Conservation (phyloP, 2,329 filamentous ascomycete genomes). For the Calonectria montana region DNA sequence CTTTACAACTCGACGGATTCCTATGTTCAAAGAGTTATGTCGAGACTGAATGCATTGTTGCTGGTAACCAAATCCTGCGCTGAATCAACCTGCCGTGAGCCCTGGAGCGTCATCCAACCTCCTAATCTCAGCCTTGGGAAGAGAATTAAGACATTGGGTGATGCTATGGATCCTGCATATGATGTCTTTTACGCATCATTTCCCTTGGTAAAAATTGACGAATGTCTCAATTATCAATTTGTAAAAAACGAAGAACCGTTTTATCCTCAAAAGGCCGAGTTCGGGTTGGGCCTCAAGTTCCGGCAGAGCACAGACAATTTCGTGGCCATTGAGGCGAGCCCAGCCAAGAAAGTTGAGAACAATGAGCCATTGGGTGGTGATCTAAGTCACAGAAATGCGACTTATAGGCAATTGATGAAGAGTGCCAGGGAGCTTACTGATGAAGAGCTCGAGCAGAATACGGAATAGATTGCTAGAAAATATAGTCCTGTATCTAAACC, state of each 20-base stretch:
- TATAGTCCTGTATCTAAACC: no score
- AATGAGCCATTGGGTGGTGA: not conserved
- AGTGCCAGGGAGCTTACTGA: not conserved
- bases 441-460: no score
- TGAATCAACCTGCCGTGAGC: not conserved
- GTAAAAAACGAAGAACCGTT: not conserved
- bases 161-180: not conserved
- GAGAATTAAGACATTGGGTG: not conserved
- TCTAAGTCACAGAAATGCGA: not conserved
- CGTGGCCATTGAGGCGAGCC: not conserved
- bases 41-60: not conserved
- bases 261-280: not conserved
- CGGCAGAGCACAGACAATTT: not conserved
- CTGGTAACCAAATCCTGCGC: constrained; percentile 8
- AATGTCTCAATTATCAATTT: not conserved
- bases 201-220: not conserved
- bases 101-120: not conserved
- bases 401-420: not conserved
- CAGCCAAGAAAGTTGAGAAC: not conserved
- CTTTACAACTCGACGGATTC: not conserved
- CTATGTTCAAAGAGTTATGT: not conserved
- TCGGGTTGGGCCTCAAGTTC: not conserved
- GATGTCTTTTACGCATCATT: not conserved
- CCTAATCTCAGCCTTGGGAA: not conserved
- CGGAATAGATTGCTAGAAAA: no score